Base-by-base conservation (phyloP, 2,329 filamentous ascomycete genomes). In the Fusarium sacchari region DNA sequence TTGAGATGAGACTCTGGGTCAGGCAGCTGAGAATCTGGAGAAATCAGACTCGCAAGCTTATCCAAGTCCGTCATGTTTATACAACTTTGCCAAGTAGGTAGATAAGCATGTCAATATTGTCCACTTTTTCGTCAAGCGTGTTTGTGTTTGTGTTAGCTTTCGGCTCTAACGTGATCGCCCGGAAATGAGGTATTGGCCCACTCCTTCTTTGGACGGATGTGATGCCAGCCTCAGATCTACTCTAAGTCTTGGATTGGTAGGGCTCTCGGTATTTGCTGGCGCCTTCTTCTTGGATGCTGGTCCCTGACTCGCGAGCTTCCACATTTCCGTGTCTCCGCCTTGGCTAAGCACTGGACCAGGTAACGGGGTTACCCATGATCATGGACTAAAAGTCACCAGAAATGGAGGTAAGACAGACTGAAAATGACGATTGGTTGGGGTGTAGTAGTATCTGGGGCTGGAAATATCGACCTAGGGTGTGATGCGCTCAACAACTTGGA, bases 291-390 rank as follows among this genome's bases (percentile, higher is more conserved):
- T n/a, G 42, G 14, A 40, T 55, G 47, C 42, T 47, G 32, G 32
- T 34, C 26, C 52, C 67, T 69, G 67, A 69, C 67, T 69, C 67
- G 46, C 36, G n/a, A 47, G 52, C 58, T 53, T 50, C 67, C 52
- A 43, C 15, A 37, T 53, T 32, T 50, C 65, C 59, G 59, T 46
- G 42, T 32, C 24, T 46, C 66, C 66, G 42, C 40, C 52, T 64
- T 70, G 47, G 59, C 50, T 42, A 52, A 47, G 34, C 47, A 52
- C 28, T 24, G 59, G 37, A 49, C 43, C 42, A 47, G 42, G 28
- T 42, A 59, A 60, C 36, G 60, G 26, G 42, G 20, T 50, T 22
- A 26, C 39, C 43, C 34, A 34, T 30, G n/a, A 39, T 30, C 26
- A 32, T 64, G 50, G 46, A 26, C 36, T 58, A n/a, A 44, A 53